Evolutionary conservation across 2,329 filamentous ascomycete genomes (phyloP).

Genomic region (Diaporthe citri): DNA sequence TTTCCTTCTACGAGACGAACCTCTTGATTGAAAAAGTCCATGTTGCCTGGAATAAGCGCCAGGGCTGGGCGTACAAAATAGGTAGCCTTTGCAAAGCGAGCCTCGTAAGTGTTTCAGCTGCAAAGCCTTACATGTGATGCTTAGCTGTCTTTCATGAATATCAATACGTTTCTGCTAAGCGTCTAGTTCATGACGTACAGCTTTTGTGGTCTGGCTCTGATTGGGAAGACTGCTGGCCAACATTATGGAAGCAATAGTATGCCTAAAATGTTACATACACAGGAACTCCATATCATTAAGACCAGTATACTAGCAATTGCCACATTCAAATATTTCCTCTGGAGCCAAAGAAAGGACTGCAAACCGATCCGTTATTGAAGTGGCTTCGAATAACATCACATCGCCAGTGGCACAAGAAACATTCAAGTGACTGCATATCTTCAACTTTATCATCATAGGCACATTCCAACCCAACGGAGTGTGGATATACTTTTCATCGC

Average conservation of each 20-base stretch:
- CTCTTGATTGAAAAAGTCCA: background rate
- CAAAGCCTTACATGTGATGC: background rate
- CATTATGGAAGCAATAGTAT: background rate
- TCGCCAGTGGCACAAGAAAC: background rate
- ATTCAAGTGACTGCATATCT: background rate
- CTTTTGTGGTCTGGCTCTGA: too few relatives aligned
- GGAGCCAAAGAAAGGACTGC: background rate
- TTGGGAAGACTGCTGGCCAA: background rate
- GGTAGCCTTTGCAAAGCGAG: background rate
- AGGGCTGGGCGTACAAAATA: background rate
- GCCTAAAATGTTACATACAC: too few relatives aligned
- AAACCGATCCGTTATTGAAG: background rate
- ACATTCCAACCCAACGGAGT: background rate
- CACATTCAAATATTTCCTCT: too few relatives aligned
- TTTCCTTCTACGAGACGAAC: background rate
- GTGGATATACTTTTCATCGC: background rate
- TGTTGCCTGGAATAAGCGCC: background rate
- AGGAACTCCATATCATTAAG: too few relatives aligned
- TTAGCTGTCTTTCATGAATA: background rate
- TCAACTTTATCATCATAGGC: background rate
- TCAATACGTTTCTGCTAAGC: fast-evolving
- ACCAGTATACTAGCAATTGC: too few relatives aligned
- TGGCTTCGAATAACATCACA: too few relatives aligned
- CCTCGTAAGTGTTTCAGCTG: background rate
- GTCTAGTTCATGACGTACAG: background rate